phyloP scores from a whole-genome alignment of 495 filamentous ascomycete species.

The Cladorrhinum samala region DNA sequence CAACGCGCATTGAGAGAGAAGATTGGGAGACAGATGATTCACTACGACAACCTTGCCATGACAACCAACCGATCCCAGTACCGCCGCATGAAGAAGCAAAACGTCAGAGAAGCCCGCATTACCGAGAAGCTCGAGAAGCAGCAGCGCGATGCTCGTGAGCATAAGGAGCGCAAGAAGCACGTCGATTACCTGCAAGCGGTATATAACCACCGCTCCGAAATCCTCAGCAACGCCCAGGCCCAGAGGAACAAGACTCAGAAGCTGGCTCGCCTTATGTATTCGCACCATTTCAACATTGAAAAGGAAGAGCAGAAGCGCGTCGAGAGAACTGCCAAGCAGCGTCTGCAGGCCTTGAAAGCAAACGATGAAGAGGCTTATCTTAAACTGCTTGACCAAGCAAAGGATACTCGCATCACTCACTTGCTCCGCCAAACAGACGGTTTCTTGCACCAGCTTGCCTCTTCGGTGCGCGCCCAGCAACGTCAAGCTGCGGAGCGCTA shows the following conservation, averaged over 20 bases:
- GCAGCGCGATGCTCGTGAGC: conserved; percentile 90
- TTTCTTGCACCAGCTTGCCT: conserved; percentile 90
- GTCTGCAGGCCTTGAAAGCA: conserved; percentile 96
- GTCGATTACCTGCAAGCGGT: conserved; percentile 72
- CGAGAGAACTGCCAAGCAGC: conserved; percentile 95
- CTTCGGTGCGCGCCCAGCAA: conserved; percentile 88
- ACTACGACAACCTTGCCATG: conserved; percentile 91
- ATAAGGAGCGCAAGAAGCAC: conserved; percentile 93
- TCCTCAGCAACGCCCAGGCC: conserved; percentile 28
- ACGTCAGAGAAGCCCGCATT: conserved; percentile 88
- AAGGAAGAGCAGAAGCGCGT: conserved; percentile 98
- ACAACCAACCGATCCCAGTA: conserved; percentile 85
- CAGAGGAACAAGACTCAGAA: conserved; percentile 65
- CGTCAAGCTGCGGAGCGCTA: conserved; percentile 73
- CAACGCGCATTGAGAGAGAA: conserved; percentile 79
- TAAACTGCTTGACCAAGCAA: conserved; percentile 93
- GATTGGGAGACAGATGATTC: conserved; percentile 81
- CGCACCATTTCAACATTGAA: conserved; percentile 90
- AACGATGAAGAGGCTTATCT: conserved; percentile 99
- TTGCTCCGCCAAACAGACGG: conserved; percentile 92
- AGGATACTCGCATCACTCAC: conserved; percentile 98
- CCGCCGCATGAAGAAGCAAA: conserved; percentile 93
- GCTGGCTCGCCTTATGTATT: conserved; percentile 76
- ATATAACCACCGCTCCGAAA: conserved; percentile 51
- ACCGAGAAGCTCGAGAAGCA: conserved; percentile 99